A percentile compares a stretch with the other conserved stretches of the same genome.
Conservation (phyloP, 1,139 yeast species). For the Pichia sp. region DNA sequence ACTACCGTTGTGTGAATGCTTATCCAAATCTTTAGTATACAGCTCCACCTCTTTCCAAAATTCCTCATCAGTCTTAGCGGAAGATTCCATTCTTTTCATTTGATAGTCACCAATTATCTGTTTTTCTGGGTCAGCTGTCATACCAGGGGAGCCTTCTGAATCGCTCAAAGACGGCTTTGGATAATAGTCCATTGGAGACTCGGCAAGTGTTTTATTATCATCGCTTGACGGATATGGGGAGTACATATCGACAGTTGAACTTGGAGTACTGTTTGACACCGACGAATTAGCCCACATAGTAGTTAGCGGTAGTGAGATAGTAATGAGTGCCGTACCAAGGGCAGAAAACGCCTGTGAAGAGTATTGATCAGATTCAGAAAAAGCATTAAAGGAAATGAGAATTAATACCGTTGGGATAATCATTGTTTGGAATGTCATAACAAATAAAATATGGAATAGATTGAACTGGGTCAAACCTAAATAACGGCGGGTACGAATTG, state of each 20-base stretch:
- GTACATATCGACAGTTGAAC: slow-evolving; percentile 20
- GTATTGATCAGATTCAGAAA: slow-evolving; percentile 13
- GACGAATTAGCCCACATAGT: slow-evolving; percentile 72
- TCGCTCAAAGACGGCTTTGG: slow-evolving; percentile 7
- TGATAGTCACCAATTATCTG: slow-evolving; percentile 1
- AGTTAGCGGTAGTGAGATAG: slow-evolving; percentile 72
- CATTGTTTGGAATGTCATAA: slow-evolving; percentile 81
- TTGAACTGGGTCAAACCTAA: slow-evolving; percentile 81
- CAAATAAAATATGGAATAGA: slow-evolving; percentile 70
- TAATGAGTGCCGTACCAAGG: slow-evolving; percentile 34
- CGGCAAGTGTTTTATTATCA: slow-evolving; percentile 13
- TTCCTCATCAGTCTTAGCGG: slow-evolving; percentile 12
- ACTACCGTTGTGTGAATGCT: slow-evolving; percentile 7
- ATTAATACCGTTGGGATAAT: slow-evolving; percentile 64
- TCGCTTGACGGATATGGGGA: slow-evolving; percentile 17
- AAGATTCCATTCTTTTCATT: slow-evolving; percentile 8
- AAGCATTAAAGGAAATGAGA: slow-evolving; percentile 25
- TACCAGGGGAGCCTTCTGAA: slow-evolving; percentile 5
- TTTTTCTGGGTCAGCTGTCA: slow-evolving; percentile 5
- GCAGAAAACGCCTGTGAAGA: slow-evolving; percentile 26
- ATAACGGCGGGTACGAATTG: slow-evolving; percentile 65
- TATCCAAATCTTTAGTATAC: slow-evolving; percentile 27
- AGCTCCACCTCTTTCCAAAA: slow-evolving; percentile 31
- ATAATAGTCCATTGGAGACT: slow-evolving; percentile 16
- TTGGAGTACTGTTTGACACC: slow-evolving; percentile 25